Base-by-base conservation (phyloP, 192 early-diverging fungal genomes). In the Mortierella hygrophila region DNA sequence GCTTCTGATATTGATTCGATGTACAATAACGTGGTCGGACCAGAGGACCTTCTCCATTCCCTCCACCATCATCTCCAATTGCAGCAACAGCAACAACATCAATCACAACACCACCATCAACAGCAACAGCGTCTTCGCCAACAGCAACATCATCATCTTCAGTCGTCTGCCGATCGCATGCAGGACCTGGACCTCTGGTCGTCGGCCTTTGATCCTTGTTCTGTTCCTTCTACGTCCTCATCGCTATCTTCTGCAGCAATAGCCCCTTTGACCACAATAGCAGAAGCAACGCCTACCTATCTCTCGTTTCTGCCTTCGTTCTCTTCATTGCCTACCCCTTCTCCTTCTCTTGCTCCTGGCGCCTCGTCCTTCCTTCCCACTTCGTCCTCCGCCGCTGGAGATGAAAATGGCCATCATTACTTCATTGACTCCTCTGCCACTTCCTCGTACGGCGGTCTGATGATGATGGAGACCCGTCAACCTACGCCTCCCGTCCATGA, bases 131-230 rank as follows among this genome's bases (percentile, higher is more conserved):
- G 16, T 10, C 69, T 16, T 21, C 69, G 15, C 0, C 65, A 37
- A 68, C 65, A 68, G 6, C 32, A 38, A 20, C 69, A 70, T 3
- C 69, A 70, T 3, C 6, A 42, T 8, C 38, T 23, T 9, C n/a
- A 72, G 26, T 72, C 44, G 11, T 29, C 38, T 3, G 21, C 26
- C 26, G 44, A 72, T 29, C 71, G n/a, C 20, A 70, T 29, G 46
- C 71, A 72, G 26, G 71, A 72, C 29, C 46, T 72, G 23, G 29
- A 47, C 41, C 71, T 72, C n/a, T 49, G 29, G 40, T 46, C 70
- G 44, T 15, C 70, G 4, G 42, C 26, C 44, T 46, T 41, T 29
- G 26, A 29, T 46, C 38, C 40, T 46, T 41, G 71, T 29, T 41
- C 42, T n/a, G 41, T 46, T n/a, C 41, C 38, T 23, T 32, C 69